Conservation (phyloP, 805 yeast species). For the Kregervanrija pseudodelftensis region DNA sequence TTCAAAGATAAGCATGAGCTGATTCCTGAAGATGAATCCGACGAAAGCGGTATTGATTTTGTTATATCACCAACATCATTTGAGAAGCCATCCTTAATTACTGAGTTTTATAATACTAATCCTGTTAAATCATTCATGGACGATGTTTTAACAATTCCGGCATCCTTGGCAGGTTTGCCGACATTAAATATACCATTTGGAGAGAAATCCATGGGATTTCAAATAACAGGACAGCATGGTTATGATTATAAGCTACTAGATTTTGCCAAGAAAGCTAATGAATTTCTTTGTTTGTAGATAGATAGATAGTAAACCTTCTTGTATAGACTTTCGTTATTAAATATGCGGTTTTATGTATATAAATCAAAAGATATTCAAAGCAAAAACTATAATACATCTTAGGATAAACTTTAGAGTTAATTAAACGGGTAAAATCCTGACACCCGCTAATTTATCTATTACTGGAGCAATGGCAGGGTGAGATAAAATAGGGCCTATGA, state of each 20-base stretch:
- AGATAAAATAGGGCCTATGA: conserved; percentile 78
- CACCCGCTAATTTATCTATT: conserved; percentile 58
- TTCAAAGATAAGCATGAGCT: conserved; percentile 48
- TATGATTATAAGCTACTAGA: conserved; percentile 61
- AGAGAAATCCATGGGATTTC: conserved; percentile 55
- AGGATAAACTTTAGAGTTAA: not conserved
- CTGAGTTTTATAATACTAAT: conserved; percentile 12
- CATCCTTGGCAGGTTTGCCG: conserved; percentile 89
- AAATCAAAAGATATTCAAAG: not conserved
- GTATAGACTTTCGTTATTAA: too few relatives aligned
- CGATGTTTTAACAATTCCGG: conserved; percentile 84
- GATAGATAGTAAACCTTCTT: too few relatives aligned
- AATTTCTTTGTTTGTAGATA: not conserved
- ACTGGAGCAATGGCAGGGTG: conserved; percentile 79
- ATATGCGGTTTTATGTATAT: too few relatives aligned
- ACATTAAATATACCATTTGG: conserved; percentile 68
- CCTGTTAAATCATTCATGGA: conserved; percentile 63
- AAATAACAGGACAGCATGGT: conserved; percentile 81
- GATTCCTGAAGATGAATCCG: conserved; percentile 1
- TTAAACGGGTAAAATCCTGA: conserved; percentile 59
- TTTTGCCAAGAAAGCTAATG: conserved; percentile 12
- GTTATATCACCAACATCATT: conserved; percentile 67
- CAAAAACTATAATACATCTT: conserved; percentile 9
- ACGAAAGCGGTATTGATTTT: conserved; percentile 49
- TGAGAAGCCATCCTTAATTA: conserved; percentile 39